Percentiles rank a stretch among this genome's conserved stretches.
Evolutionary conservation across 2,329 filamentous ascomycete genomes (phyloP).

Genomic region (Penicillium aurantiogriseum): DNA sequence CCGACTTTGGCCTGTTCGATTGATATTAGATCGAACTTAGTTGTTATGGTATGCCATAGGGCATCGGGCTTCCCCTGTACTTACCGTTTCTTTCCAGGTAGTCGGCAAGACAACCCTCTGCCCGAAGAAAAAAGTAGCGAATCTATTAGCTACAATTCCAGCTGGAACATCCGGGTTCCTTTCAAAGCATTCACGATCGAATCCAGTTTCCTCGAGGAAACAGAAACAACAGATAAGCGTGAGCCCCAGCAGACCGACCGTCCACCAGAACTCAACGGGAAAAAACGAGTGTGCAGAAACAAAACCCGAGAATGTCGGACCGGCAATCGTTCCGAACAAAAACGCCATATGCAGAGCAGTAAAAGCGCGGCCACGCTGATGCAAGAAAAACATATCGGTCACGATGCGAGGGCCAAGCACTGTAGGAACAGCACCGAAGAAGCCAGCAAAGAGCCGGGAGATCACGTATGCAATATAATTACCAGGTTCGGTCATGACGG

Average conservation of each 20-base stretch:
- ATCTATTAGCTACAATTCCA: constrained; percentile 21
- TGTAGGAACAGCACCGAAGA: constrained; percentile 42
- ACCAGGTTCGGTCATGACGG: constrained; percentile 35
- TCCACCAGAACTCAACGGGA: constrained; percentile 47
- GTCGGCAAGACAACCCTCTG: constrained; percentile 21
- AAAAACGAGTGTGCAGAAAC: constrained; percentile 38
- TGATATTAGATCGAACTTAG: neutral
- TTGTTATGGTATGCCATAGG: neutral
- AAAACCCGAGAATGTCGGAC: constrained; percentile 43
- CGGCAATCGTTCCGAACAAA: constrained; percentile 39
- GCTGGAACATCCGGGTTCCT: constrained; percentile 19
- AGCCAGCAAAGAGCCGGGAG: constrained; percentile 42
- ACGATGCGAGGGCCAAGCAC: constrained; percentile 43
- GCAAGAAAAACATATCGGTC: constrained; percentile 47
- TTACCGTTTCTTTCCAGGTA: constrained; percentile 26
- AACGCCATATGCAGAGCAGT: constrained; percentile 38
- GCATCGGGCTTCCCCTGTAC: neutral
- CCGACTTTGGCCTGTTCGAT: constrained; percentile 19
- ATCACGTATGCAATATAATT: constrained; percentile 41
- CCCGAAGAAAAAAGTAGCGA: constrained; percentile 31
- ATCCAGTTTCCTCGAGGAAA: constrained; percentile 44
- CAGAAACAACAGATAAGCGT: constrained; percentile 37
- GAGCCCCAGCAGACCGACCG: constrained; percentile 38
- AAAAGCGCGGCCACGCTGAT: constrained; percentile 44
- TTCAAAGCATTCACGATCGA: constrained; percentile 25